phyloP scores from a whole-genome alignment of 2,329 filamentous ascomycete species.

The Aspergillus tanneri region DNA sequence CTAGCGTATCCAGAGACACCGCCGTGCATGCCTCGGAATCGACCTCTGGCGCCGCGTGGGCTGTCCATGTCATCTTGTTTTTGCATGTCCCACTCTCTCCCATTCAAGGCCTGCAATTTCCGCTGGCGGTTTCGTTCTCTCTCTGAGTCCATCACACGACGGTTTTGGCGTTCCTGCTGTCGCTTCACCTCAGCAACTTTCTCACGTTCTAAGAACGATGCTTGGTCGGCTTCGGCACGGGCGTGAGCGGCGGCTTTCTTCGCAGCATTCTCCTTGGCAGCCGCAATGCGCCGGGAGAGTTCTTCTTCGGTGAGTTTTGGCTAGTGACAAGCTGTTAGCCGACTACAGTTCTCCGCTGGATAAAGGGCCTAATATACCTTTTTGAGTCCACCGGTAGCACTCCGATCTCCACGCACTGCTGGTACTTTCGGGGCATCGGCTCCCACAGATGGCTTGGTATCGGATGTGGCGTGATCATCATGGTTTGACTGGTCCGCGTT shows the following conservation, averaged over 20 bases:
- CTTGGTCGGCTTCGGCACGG: slow-evolving; percentile 66
- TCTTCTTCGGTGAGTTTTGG: slow-evolving; percentile 66
- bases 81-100: slow-evolving; percentile 63
- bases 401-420: slow-evolving; percentile 56
- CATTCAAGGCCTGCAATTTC: slow-evolving; percentile 58
- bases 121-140: slow-evolving; percentile 60
- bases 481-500: slow-evolving; percentile 14
- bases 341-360: too few species aligned
- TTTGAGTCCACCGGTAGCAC: slow-evolving; percentile 53
- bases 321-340: slow-evolving; percentile 36
- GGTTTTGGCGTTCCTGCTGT: slow-evolving; percentile 51
- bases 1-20: slow-evolving; percentile 44
- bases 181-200: slow-evolving; percentile 56
- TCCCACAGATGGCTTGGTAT: slow-evolving; percentile 16
- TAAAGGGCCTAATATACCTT: slow-evolving; percentile 34
- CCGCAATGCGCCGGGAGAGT: slow-evolving; percentile 59
- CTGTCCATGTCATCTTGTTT: slow-evolving; percentile 59
- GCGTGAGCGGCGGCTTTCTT: slow-evolving; percentile 60
- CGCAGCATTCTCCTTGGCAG: slow-evolving; percentile 62
- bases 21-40: slow-evolving; percentile 54
- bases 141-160: slow-evolving; percentile 62
- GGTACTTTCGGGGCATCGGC: slow-evolving; percentile 34
- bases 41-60: slow-evolving; percentile 42
- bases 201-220: slow-evolving; percentile 64
- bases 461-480: slow-evolving; percentile 18